These are phyloP conservation scores for Ogataea paraovalis DNA, from an alignment of 805 yeast species.

Conservation along the genomic window DNA sequence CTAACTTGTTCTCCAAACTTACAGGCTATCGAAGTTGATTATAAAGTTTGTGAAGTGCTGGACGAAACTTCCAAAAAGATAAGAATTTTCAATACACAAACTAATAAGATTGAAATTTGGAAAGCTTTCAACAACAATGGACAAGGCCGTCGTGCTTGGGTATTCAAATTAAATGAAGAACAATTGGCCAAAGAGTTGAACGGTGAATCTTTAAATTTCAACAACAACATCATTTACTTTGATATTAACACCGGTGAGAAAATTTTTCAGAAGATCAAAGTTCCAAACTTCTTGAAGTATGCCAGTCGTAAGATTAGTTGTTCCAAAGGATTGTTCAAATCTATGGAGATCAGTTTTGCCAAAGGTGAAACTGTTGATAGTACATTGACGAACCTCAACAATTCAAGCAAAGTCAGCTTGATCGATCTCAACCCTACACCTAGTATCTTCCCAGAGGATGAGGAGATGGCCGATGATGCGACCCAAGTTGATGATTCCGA, in stretches of 20 bases:
- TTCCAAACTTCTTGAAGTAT: constrained; percentile 48
- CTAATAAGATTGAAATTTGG: constrained; percentile 35
- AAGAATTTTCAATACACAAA: constrained; percentile 23
- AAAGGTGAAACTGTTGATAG: constrained; percentile 1
- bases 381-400: neutral
- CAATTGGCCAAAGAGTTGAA: constrained; percentile 21
- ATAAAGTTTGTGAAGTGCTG: constrained; percentile 48
- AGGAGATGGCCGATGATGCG: constrained; percentile 6
- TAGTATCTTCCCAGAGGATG: constrained; percentile 14
- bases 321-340: constrained; percentile 46
- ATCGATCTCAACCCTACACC: neutral
- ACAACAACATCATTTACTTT: constrained; percentile 46
- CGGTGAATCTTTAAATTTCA: constrained; percentile 24
- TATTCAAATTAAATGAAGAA: constrained; percentile 42
- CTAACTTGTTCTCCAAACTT: constrained; percentile 46
- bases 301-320: constrained; percentile 53
- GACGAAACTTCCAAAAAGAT: constrained; percentile 30
- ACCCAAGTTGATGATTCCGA: constrained; percentile 20
- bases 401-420: neutral
- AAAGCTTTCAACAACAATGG: constrained; percentile 45
- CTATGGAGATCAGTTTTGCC: constrained; percentile 1
- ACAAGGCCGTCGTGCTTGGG: constrained; percentile 80
- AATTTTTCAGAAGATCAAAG: constrained; percentile 41
- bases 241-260: constrained; percentile 64
- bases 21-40: constrained; percentile 63